Base-by-base conservation (phyloP, 345 rosid species). In the Ceriops decandra region DNA sequence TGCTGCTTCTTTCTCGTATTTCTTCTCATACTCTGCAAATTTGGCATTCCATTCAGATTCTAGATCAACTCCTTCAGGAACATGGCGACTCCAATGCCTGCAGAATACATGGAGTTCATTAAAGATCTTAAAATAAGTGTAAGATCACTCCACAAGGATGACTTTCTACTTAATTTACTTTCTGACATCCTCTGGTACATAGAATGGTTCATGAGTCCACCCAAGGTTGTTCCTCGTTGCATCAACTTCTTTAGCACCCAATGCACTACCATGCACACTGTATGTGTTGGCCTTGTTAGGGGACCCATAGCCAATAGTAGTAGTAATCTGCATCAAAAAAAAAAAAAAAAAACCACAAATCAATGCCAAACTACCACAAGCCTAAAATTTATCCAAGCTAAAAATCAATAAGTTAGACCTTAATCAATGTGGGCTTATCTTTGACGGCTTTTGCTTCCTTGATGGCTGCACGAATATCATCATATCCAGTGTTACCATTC, bases 1-100 rank as follows among this genome's bases (percentile, higher is more conserved):
- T 64, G 95, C 95, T 77, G 99, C 98, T 80, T 92, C 99, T 56
- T 90, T 92, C 46, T 69, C 63, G 84, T 92, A 92, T 72, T 95
- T 92, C 87, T 86, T 86, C 81, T 84, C 96, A 70, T 90, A 95
- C 59, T 83, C 97, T 1, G 91, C 87, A 68, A 87, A 95, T 74
- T 85, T 85, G 57, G 92, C 81, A 71, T 81, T 92, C 99, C 99
- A 95, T 68, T 88, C 96, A 68, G 96, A 82, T 84, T 92, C 98
- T 54, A 87, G 73, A 27, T 88, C 56, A 68, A 91, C 82, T 26
- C 99, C 99, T 27, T 59, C 68, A 42, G 89, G 69, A 5, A 52
- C 68, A 60, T 95, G 99, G 74, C 97, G 95, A 65, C 95, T 90
- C 99, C 98, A 95, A 71, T 95, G 99, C 79, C 99, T 95, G 77